Conservation (phyloP, 176 grass and related monocot species). For the Phragmites australis region DNA sequence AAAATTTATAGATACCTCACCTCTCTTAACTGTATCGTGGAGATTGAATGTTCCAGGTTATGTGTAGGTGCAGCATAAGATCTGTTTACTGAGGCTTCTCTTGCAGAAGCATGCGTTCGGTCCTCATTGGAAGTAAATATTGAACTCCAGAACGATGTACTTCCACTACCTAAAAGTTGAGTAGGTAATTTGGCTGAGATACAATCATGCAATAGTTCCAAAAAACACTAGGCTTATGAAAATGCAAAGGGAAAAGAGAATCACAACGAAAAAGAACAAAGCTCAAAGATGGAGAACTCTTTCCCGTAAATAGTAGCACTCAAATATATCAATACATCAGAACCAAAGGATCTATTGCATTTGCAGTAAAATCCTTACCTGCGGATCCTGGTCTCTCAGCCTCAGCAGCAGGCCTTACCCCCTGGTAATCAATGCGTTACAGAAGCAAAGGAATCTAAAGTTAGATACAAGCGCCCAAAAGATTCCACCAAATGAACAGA, state of each 20-base stretch:
- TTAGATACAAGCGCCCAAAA: conserved; percentile 1
- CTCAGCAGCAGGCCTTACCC: conserved; percentile 61
- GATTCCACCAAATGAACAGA: not conserved
- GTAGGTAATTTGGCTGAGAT: not conserved
- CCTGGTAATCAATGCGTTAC: conserved; percentile 48
- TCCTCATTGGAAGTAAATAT: conserved; percentile 86
- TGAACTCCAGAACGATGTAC: conserved; percentile 73
- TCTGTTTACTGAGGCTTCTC: conserved; percentile 58
- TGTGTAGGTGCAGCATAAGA: conserved; percentile 45
- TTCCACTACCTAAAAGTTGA: conserved; percentile 63
- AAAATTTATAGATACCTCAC: conserved; percentile 42
- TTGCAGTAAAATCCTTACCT: conserved; percentile 55
- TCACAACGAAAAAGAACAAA: not conserved
- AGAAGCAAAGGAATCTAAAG: conserved; percentile 21
- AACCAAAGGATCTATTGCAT: not conserved
- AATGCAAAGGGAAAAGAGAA: not conserved
- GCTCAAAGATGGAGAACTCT: not conserved
- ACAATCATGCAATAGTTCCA: not conserved
- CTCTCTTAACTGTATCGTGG: conserved; percentile 86
- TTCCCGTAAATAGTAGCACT: not conserved
- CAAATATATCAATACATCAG: conserved; percentile 3
- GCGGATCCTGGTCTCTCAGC: conserved; percentile 79
- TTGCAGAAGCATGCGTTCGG: conserved; percentile 53
- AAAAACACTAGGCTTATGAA: conserved; percentile 4
- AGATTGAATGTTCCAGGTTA: conserved; percentile 64